These are phyloP conservation scores for Ophiosphaerella herpotricha DNA, from an alignment of 2,329 filamentous ascomycete species.

Conservation along the genomic window DNA sequence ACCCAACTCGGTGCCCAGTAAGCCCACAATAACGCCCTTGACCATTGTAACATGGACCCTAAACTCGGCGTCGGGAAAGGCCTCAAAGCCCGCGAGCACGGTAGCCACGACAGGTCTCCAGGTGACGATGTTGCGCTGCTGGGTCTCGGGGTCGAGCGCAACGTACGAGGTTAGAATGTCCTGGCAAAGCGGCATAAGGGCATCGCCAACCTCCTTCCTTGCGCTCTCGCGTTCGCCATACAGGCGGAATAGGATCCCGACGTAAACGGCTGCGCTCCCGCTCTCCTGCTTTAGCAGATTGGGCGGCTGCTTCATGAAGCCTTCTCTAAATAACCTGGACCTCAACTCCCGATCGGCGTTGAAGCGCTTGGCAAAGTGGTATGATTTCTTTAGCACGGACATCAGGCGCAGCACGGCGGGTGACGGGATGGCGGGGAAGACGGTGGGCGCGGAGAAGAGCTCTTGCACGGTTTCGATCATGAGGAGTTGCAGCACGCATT, in stretches of 20 bases:
- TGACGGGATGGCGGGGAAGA: conserved; percentile 92
- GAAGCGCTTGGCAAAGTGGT: conserved; percentile 95
- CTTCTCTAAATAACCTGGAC: conserved; percentile 92
- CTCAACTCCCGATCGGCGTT: conserved; percentile 96
- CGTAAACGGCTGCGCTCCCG: conserved; percentile 90
- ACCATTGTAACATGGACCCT: conserved; percentile 78
- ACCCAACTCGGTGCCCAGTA: conserved; percentile 81
- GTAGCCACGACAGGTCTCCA: conserved; percentile 98
- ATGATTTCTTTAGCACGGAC: conserved; percentile 92
- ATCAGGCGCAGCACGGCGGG: conserved; percentile 88
- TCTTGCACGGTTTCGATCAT: conserved; percentile 99
- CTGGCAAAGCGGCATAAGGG: conserved; percentile 89
- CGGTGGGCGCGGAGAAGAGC: conserved; percentile 94
- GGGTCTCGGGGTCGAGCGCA: conserved; percentile 88
- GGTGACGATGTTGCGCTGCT: conserved; percentile 94
- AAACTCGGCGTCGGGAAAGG: conserved; percentile 81
- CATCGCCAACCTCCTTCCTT: conserved; percentile 82
- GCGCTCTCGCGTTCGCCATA: conserved; percentile 86
- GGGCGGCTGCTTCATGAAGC: conserved; percentile 99
- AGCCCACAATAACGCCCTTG: conserved; percentile 80
- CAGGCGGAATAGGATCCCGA: conserved; percentile 95
- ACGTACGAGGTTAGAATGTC: conserved; percentile 91
- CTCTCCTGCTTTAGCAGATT: conserved; percentile 97
- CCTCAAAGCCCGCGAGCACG: conserved; percentile 88
- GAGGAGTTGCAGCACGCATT: conserved; percentile 93